A percentile compares a stretch with the other conserved stretches of the same genome.
Evolutionary conservation across 805 yeast genomes (phyloP).

Genomic region (Lipomyces lipofer): DNA sequence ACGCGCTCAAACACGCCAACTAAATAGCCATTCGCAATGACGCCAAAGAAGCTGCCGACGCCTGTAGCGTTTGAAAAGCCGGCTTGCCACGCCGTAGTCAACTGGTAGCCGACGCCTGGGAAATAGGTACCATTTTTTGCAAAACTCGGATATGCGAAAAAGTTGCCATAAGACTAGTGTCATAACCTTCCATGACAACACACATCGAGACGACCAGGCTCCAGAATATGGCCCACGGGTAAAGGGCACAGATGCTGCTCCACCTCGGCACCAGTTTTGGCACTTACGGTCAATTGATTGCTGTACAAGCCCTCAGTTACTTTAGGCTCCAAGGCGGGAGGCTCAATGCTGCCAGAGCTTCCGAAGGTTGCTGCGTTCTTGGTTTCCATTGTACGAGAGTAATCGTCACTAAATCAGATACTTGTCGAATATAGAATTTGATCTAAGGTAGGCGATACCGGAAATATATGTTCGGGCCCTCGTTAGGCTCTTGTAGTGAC

Average conservation of each 20-base stretch:
- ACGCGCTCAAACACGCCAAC: constrained; percentile 50
- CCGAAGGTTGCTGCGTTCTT: no score
- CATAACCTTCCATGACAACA: constrained; percentile 54
- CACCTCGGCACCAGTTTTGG: background rate
- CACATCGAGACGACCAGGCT: constrained; percentile 47
- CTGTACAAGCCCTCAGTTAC: background rate
- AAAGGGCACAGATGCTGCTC: background rate
- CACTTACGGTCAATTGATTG: background rate
- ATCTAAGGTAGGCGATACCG: no score
- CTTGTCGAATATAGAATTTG: no score
- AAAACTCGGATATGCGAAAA: constrained; percentile 42
- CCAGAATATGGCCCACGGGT: constrained; percentile 51
- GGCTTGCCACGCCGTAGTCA: constrained; percentile 38
- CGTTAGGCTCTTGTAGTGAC: no score
- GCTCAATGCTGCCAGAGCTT: no score
- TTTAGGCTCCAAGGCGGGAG: no score
- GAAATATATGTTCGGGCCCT: no score
- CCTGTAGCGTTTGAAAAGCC: constrained; percentile 38
- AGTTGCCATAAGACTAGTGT: constrained; percentile 44
- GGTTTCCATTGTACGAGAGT: no score
- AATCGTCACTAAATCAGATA: no score
- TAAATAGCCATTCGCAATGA: constrained; percentile 47
- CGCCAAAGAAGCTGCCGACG: constrained; percentile 50
- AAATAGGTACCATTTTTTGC: constrained; percentile 15
- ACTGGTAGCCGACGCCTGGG: constrained; percentile 10